A percentile compares a stretch with the other conserved stretches of the same genome.
Evolutionary conservation across 2,329 filamentous ascomycete genomes (phyloP).

Genomic region (Botryosphaeria dothidea): DNA sequence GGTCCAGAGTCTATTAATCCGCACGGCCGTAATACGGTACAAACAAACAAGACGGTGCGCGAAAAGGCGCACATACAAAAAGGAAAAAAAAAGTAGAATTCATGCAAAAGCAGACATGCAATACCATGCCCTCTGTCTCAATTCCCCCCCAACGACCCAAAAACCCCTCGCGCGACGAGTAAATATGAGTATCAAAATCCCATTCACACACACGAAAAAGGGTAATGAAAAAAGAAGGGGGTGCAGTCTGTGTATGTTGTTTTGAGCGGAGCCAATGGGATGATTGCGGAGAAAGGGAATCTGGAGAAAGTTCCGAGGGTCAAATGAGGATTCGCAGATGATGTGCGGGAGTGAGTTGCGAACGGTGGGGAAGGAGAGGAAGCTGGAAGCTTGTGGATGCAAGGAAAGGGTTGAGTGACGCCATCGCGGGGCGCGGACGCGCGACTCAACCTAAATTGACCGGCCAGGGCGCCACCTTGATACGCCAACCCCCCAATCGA

Average conservation of each 20-base stretch:
- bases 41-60: not conserved
- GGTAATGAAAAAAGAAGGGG: not conserved
- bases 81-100: not conserved
- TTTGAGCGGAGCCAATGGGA: not conserved
- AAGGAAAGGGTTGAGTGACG: conserved; percentile 11
- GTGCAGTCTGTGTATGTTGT: not conserved
- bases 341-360: not conserved
- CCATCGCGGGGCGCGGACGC: not conserved
- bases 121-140: not conserved
- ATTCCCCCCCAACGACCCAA: not conserved
- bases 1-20: not conserved
- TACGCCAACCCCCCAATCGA: not conserved
- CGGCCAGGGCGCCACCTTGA: not conserved
- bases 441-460: conserved; percentile 4
- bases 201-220: not conserved
- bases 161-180: not conserved
- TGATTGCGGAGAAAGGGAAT: not conserved
- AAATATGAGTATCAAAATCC: not conserved
- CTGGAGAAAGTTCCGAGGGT: not conserved
- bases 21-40: conserved; percentile 6
- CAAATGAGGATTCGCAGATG: not conserved
- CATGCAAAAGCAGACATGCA: conserved; percentile 2
- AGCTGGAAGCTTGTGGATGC: not conserved
- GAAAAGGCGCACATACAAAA: not conserved
- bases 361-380: too few relatives aligned